phyloP scores from a whole-genome alignment of 2,329 filamentous ascomycete genomes.

The Pyrenochaeta sp. region DNA sequence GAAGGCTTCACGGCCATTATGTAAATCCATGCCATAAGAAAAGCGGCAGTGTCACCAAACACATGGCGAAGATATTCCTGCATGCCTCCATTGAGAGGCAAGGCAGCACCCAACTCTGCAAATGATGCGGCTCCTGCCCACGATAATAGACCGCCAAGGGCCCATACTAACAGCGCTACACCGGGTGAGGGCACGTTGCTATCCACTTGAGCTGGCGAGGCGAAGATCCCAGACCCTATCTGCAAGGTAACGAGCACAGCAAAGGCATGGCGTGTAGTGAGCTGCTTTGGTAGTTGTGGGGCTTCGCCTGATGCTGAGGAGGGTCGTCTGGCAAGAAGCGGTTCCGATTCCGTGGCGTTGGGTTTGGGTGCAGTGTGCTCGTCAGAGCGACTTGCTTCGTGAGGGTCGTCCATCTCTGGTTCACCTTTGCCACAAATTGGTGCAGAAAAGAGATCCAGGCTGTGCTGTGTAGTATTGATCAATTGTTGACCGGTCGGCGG shows the following conservation, averaged over 20 bases:
- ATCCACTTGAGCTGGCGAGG: conserved; percentile 70
- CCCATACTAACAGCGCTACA: conserved; percentile 66
- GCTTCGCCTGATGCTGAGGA: conserved; percentile 21
- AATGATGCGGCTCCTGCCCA: conserved; percentile 71
- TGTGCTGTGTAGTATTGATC: too few species aligned
- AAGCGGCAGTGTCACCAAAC: conserved; percentile 69
- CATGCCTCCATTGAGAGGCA: conserved; percentile 70
- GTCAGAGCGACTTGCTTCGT: background rate
- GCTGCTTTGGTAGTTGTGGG: conserved; percentile 32
- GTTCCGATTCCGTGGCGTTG: conserved; percentile 32
- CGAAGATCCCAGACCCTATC: conserved; percentile 72
- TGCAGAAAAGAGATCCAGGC: too few species aligned
- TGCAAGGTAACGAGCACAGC: conserved; percentile 70
- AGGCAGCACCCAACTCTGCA: conserved; percentile 69
- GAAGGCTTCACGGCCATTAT: conserved; percentile 71
- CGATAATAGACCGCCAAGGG: conserved; percentile 67
- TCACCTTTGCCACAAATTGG: background rate
- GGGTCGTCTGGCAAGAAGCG: conserved; percentile 31
- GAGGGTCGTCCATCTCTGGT: background rate
- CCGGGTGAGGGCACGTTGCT: conserved; percentile 70
- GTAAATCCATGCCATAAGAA: conserved; percentile 72
- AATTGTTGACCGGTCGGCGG: too few species aligned
- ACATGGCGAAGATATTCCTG: conserved; percentile 70
- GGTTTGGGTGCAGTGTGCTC: conserved; percentile 18
- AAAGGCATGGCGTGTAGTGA: conserved; percentile 56